Evolutionary conservation across 176 grass and related monocot species (phyloP), one percentile per base, ranked within the genome.

Genomic region (Eremochloa ophiuroides): DNA sequence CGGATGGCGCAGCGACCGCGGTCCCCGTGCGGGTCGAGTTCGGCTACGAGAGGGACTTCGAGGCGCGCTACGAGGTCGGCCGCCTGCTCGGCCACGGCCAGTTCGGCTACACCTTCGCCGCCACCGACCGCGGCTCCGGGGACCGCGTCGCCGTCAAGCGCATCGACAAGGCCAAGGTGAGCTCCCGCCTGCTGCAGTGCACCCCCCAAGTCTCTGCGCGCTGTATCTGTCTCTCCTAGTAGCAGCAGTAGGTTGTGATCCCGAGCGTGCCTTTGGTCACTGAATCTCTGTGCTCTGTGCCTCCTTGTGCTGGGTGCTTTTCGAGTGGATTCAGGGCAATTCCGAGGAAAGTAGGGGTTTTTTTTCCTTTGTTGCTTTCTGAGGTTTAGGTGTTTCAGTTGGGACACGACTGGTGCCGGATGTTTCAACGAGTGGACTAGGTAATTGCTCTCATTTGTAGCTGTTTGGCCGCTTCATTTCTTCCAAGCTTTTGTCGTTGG

Each of bases 141-240:
- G 91, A 99, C 60, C 76, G 78, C 44, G 96, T 99, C 60, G 96
- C 96, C 31, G 96, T 99, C 82, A 99, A 99, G 89, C 88, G 96
- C 78, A 95, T 99, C 82, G 93, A 99, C 82, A 99, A 99, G 89
- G 77, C 75, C 80, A 99, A 99, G 96, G 96, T 99, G 50, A 71
- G 80, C 3, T 13, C 3, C 28, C 35, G 13, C 1, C 41, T 53
- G 13, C 13, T 13, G 23, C 14, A 10, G 30, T 5, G 10, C 46
- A 14, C 2, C 15, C 2, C 15, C 26, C 13, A 31, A 20, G 31
- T 18, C 18, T 1, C 17, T n/a, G 3, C 43, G 1, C 23, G 1
- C 39, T 47, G 13, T 39, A 17, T 8, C 53, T 56, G 53, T 23
- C 53, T 58, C 51, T 56, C 20, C 51, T 56, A 56, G 8, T 50